Percentiles rank a stretch among this genome's conserved stretches.
Evolutionary conservation across 2,329 filamentous ascomycete species (phyloP).

Genomic region (Xylaria arbuscula): DNA sequence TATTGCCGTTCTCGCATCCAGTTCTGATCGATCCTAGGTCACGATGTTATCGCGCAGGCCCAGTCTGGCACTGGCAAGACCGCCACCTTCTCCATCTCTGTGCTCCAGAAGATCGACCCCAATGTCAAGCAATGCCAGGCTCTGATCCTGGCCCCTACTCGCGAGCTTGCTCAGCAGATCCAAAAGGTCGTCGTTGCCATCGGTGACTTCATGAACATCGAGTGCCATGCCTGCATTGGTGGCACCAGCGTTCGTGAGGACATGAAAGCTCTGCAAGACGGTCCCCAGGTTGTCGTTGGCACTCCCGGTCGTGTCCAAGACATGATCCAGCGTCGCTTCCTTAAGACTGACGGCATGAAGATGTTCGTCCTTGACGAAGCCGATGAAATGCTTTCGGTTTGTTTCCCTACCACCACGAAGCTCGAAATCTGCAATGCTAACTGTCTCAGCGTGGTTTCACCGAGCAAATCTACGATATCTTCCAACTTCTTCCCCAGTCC

Average conservation of each 20-base stretch:
- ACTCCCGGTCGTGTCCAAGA: conserved; percentile 98
- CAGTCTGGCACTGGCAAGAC: conserved; percentile 99
- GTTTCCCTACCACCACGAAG: conserved; percentile 47
- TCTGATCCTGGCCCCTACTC: conserved; percentile 95
- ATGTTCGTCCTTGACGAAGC: conserved; percentile 99
- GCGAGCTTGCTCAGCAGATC: conserved; percentile 98
- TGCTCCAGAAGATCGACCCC: conserved; percentile 98
- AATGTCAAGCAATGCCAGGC: conserved; percentile 97
- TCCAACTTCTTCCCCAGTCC: conserved; percentile 96
- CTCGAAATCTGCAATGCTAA: conserved; percentile 50
- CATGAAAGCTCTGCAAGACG: conserved; percentile 97
- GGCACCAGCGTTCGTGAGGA: conserved; percentile 98
- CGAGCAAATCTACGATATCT: conserved; percentile 99
- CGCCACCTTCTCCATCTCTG: conserved; percentile 98
- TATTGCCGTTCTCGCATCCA: conserved; percentile 10
- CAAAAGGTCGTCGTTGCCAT: conserved; percentile 99
- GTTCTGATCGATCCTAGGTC: conserved; percentile 64
- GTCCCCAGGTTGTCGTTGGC: conserved; percentile 96
- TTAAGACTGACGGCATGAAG: conserved; percentile 98
- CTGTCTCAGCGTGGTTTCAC: conserved; percentile 87
- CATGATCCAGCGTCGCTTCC: conserved; percentile 98
- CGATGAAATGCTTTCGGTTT: conserved; percentile 96
- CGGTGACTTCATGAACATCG: conserved; percentile 99
- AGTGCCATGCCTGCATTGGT: conserved; percentile 99
- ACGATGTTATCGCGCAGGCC: conserved; percentile 99